phyloP scores from a whole-genome alignment of 495 filamentous ascomycete species.

The Penicillium dipodomyicola region DNA sequence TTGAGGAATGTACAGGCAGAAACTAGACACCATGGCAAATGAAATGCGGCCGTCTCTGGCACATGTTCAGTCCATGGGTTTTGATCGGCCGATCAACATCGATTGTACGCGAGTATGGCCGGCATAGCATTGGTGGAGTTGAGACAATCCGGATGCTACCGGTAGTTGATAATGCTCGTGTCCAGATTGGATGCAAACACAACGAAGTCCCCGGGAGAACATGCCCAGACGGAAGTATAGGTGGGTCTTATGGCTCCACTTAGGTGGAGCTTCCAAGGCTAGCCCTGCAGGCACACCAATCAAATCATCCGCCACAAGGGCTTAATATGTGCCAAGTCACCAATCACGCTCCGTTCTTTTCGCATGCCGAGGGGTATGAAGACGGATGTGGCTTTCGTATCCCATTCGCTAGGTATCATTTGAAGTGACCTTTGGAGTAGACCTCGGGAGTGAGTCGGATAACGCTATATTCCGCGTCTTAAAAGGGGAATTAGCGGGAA shows the following conservation, averaged over 20 bases:
- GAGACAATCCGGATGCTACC: neutral
- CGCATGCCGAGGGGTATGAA: slow-evolving; percentile 3
- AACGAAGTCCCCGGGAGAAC: too few species aligned
- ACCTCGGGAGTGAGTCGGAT: neutral
- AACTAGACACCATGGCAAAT: neutral
- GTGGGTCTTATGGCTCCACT: neutral
- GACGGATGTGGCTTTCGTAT: neutral
- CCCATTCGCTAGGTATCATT: neutral
- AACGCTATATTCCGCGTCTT: neutral
- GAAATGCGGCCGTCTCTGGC: neutral
- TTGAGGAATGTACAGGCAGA: neutral
- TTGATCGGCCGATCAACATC: neutral
- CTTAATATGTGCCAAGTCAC: slow-evolving; percentile 4
- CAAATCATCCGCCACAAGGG: neutral
- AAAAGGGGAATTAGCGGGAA: neutral
- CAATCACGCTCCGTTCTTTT: slow-evolving; percentile 1
- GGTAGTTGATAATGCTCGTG: neutral
- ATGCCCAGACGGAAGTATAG: neutral
- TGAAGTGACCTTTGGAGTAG: too few species aligned
- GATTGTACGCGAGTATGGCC: too few species aligned
- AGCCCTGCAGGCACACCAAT: slow-evolving; percentile 10
- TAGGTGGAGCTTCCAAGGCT: neutral
- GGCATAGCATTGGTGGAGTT: neutral
- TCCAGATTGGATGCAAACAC: neutral
- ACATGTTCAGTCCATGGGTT: neutral